phyloP scores from a whole-genome alignment of 2,329 filamentous ascomycete species.

The Xylariomycetidae sp. region DNA sequence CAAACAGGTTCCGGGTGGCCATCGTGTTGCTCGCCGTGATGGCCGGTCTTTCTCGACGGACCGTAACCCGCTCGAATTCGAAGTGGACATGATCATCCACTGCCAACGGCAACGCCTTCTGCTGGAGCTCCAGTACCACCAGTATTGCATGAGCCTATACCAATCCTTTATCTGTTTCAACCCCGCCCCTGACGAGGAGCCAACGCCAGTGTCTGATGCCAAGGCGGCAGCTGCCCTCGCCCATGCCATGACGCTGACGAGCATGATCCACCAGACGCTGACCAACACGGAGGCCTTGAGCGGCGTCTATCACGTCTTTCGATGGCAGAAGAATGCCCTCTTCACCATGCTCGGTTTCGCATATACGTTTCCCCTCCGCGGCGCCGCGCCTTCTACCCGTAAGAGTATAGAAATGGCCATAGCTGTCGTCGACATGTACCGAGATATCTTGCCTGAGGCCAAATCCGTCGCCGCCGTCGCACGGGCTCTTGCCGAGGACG shows the following conservation, averaged over 20 bases:
- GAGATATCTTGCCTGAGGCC: conserved; percentile 6
- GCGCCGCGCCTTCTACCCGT: background rate
- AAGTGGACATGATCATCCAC: conserved; percentile 7
- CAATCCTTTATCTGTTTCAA: conserved; percentile 12
- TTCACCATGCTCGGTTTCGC: conserved; percentile 14
- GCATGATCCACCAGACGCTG: conserved; percentile 9
- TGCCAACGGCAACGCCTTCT: conserved; percentile 14
- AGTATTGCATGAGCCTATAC: conserved; percentile 10
- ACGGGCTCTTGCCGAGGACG: conserved; percentile 5
- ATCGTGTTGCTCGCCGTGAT: conserved; percentile 5
- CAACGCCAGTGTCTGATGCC: conserved; percentile 7
- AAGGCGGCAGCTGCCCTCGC: conserved; percentile 5
- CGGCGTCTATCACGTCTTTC: conserved; percentile 10
- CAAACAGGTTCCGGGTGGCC: conserved; percentile 8
- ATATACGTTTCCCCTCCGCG: conserved; percentile 9
- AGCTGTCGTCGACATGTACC: conserved; percentile 5
- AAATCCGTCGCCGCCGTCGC: conserved; percentile 1
- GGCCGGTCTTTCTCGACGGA: conserved; percentile 10
- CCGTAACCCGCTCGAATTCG: conserved; percentile 6
- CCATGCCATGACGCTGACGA: conserved; percentile 12
- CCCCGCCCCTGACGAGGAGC: conserved; percentile 1
- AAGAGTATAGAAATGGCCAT: conserved; percentile 8
- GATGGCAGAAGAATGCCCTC: conserved; percentile 13
- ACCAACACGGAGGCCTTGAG: conserved; percentile 6
- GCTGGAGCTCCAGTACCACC: conserved; percentile 13